Evolutionary conservation across 1,139 yeast species (phyloP).

Genomic region (Magnusiomyces suaveolens): DNA sequence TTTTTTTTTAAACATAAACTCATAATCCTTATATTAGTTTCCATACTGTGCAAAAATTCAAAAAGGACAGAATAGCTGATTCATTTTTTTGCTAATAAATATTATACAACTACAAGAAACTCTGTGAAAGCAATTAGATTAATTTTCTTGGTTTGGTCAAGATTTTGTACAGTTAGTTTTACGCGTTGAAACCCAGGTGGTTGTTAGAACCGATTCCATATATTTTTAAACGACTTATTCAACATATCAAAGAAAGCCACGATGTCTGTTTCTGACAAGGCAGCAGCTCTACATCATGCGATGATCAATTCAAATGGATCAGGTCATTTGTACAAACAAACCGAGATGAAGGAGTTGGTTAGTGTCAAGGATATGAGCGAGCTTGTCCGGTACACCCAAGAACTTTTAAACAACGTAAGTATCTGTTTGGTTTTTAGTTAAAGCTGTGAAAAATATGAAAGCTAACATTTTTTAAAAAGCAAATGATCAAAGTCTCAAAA

Average conservation of each 20-base stretch:
- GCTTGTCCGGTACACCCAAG: conserved; percentile 23
- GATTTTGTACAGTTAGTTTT: too few relatives aligned
- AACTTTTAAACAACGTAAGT: conserved; percentile 22
- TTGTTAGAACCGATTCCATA: too few relatives aligned
- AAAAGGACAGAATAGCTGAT: too few relatives aligned
- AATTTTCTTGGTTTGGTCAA: too few relatives aligned
- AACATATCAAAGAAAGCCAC: neutral
- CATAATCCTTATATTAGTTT: too few relatives aligned
- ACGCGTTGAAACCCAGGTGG: too few relatives aligned
- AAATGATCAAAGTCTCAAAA: conserved; percentile 57
- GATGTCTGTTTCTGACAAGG: conserved; percentile 33
- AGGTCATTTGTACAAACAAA: conserved; percentile 47
- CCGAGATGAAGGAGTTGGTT: conserved; percentile 41
- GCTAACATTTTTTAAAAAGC: conserved; percentile 25
- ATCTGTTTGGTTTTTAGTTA: neutral
- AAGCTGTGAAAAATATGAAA: neutral
- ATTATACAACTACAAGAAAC: too few relatives aligned
- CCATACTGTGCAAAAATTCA: too few relatives aligned
- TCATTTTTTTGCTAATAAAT: too few relatives aligned
- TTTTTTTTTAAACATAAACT: too few relatives aligned
- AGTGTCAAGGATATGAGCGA: conserved; percentile 15
- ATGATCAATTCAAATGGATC: conserved; percentile 41
- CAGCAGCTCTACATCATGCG: conserved; percentile 46
- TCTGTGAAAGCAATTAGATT: too few relatives aligned
- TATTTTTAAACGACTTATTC: neutral